Conservation (phyloP, 2,329 filamentous ascomycete genomes). For the Penicillium sp. region DNA sequence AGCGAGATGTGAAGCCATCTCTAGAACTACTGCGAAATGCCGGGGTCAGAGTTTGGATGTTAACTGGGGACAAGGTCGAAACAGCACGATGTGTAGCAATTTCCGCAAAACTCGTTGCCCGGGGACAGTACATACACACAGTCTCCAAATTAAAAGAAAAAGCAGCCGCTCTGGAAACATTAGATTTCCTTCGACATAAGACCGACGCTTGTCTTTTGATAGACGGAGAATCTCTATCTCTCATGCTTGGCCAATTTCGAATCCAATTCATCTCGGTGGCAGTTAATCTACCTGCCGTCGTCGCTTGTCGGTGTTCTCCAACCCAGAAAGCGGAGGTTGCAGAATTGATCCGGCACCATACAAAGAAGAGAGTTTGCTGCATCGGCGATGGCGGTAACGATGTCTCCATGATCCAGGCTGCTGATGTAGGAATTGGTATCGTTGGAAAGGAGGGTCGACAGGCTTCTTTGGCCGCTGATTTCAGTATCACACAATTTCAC, state of each 20-base stretch:
- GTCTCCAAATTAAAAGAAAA: constrained; percentile 80
- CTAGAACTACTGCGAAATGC: constrained; percentile 93
- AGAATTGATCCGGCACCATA: constrained; percentile 81
- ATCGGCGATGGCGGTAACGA: constrained; percentile 98
- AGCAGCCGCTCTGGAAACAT: constrained; percentile 78
- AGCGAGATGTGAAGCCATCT: constrained; percentile 91
- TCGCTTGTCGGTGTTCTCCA: constrained; percentile 93
- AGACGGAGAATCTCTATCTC: constrained; percentile 81
- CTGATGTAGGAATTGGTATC: constrained; percentile 95
- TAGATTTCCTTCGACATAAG: constrained; percentile 85
- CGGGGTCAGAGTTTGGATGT: constrained; percentile 99
- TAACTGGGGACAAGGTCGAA: constrained; percentile 97
- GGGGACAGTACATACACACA: constrained; percentile 94
- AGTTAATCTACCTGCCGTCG: constrained; percentile 82
- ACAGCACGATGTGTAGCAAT: constrained; percentile 95
- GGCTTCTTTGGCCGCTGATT: constrained; percentile 91
- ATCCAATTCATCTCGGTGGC: constrained; percentile 83
- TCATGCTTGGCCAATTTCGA: constrained; percentile 79
- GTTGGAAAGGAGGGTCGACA: constrained; percentile 97
- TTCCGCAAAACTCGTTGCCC: constrained; percentile 85
- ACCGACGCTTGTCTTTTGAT: constrained; percentile 84
- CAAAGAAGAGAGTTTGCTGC: constrained; percentile 92
- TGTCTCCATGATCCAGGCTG: constrained; percentile 98
- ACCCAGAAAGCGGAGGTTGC: constrained; percentile 96
- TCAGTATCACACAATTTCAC: constrained; percentile 92